Base-by-base conservation (phyloP, 148 eudicot species). In the Dysphania ambrosioides region DNA sequence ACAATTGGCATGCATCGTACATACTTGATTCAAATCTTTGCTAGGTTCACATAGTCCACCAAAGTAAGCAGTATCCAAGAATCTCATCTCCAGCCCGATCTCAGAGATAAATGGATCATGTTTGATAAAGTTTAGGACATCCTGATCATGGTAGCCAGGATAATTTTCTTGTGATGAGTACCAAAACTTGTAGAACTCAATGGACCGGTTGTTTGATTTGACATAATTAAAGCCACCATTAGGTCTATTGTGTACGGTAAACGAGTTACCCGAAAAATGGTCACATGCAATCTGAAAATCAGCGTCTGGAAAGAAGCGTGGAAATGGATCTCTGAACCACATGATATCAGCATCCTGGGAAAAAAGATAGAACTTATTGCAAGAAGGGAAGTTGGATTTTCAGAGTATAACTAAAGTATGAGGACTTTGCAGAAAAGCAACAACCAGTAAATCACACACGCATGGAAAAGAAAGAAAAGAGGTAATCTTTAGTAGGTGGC, bases 301-400 rank as follows among this genome's bases (percentile, higher is more conserved):
- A 69, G 87, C 85, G 69, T 88, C 88, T 3, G 76, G 77, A 53
- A 72, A 77, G 73, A 88, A 81, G 68, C 53, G 89, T 1, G 81
- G 74, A 78, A 86, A 86, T 47, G 92, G 92, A 85, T 86, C 81
- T 78, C 92, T 82, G 77, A 88, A 79, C 92, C 92, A 88, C 92
- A 88, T 84, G 55, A 86, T 64, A 81, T 88, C 89, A 27, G 88
- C 85, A 76, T 88, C 92, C 92, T 88, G 86, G 34, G 75, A 41
- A 38, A 71, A 51, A 71, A 75, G 59, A 58, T 12, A 77, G 63
- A 67, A 67, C 51, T 36, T 67, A 7, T 67, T 42, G 55, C n/a
- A n/a, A n/a, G 0, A 30, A n/a, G 3, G 29, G 62, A 58, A 24
- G 34, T 12, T 56, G 10, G 6, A 36, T 8, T 36, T 36, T 36